Evolutionary conservation across 257 asterid species (phyloP), one percentile per base, ranked within the genome.

Genomic region (Nicotiana tabacum): DNA sequence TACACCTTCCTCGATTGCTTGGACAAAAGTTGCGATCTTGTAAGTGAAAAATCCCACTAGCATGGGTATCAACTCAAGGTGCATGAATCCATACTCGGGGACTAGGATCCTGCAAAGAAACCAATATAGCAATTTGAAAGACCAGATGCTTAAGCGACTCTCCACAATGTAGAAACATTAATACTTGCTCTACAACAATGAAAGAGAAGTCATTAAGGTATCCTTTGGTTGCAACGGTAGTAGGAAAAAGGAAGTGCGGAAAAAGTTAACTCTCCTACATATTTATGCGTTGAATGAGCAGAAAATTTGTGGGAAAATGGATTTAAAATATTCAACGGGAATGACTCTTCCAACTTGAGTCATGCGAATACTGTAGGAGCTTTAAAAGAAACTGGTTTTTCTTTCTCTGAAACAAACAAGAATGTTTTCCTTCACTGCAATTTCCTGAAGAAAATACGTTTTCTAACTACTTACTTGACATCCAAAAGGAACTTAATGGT

Each of bases 1-100:
- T 66, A 94, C 18, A 51, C 93, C 91, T 0, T 92, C 98, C 88
- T 92, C 96, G 27, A 94, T 87, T 29, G 94, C 96, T 90, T 85
- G 96, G 84, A 67, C 81, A 84, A 95, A 94, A 80, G 97, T 91
- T 30, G 95, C 97, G 78, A 95, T 92, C 95, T 95, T 94, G 92
- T 94, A 95, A 6, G 98, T 95, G 89, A 95, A 95, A 83, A 95
- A 92, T 77, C 99, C 99, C 62, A 94, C 96, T 3, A 95, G 92
- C 93, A 94, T 92, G 10, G 98, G 98, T 56, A 95, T 95, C 91
- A 95, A 83, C 56, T 92, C 92, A 11, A 94, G 97, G 80, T 88
- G 95, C 88, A 95, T 72, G 37, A 94, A 83, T 83, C 99, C 99
- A 81, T 95, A 91, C 0, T 95, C 95, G 5, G 97, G 99, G 60